These are phyloP conservation scores for Allium sativum DNA, from an alignment of 106 monocot species.

Conservation along the genomic window DNA sequence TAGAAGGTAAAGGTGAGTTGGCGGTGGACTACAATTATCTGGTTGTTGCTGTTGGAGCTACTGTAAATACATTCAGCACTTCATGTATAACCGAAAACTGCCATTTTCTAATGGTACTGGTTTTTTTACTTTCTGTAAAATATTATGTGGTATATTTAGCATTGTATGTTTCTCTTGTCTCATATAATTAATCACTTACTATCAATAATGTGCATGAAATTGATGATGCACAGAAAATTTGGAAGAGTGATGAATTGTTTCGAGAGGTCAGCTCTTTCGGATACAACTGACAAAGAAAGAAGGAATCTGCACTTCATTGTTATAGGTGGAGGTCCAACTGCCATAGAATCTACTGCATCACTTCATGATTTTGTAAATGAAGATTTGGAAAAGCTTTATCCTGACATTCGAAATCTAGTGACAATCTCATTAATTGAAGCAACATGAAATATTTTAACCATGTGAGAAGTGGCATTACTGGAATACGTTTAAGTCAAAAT, in stretches of 20 bases:
- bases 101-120: slow-evolving; percentile 84
- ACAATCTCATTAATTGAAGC: too few relatives aligned
- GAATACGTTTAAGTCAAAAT: too few relatives aligned
- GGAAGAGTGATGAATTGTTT: slow-evolving; percentile 72
- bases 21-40: slow-evolving; percentile 89
- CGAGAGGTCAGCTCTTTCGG: slow-evolving; percentile 61
- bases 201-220: slow-evolving; percentile 66
- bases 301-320: slow-evolving; percentile 71
- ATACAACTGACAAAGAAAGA: slow-evolving; percentile 58
- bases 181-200: too few relatives aligned
- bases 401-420: too few relatives aligned
- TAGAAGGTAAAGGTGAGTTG: slow-evolving; percentile 82
- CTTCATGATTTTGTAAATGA: too few relatives aligned
- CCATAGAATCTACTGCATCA: too few relatives aligned
- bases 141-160: not conserved
- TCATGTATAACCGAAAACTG: slow-evolving; percentile 86
- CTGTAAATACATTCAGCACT: slow-evolving; percentile 81
- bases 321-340: too few relatives aligned
- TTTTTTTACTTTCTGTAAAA: not conserved
- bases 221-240: slow-evolving; percentile 81
- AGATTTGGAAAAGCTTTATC: too few relatives aligned
- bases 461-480: too few relatives aligned
- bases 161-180: too few relatives aligned
- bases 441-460: too few relatives aligned
- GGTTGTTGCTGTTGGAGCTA: slow-evolving; percentile 73